These are phyloP conservation scores for Areca catechu DNA, from an alignment of 176 grass and related monocot species.

Conservation along the genomic window DNA sequence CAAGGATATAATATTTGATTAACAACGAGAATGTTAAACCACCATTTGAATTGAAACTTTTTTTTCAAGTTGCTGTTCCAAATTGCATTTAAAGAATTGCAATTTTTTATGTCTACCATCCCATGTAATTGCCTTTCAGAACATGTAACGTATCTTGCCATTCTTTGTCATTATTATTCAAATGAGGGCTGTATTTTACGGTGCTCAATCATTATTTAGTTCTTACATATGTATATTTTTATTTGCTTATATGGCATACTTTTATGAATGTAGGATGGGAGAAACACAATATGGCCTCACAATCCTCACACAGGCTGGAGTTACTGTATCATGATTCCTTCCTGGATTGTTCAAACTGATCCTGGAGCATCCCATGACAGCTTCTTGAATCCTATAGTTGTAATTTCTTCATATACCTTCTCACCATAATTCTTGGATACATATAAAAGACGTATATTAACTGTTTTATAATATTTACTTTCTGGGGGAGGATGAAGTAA, in stretches of 20 bases:
- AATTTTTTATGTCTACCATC: too few relatives aligned
- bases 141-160: too few relatives aligned
- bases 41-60: too few relatives aligned
- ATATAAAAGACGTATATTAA: not conserved
- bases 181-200: not conserved
- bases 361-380: conserved; percentile 52
- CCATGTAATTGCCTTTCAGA: too few relatives aligned
- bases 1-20: too few relatives aligned
- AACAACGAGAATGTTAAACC: too few relatives aligned
- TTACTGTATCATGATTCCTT: conserved; percentile 92
- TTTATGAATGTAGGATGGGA: conserved; percentile 58
- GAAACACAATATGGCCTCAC: conserved; percentile 90
- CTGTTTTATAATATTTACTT: too few relatives aligned
- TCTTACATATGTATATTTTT: conserved; percentile 2
- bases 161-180: too few relatives aligned
- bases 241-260: not conserved
- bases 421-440: conserved; percentile 1
- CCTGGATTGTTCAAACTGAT: conserved; percentile 80
- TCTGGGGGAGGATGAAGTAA: too few relatives aligned
- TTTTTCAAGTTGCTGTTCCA: too few relatives aligned
- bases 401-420: conserved; percentile 36
- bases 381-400: conserved; percentile 91
- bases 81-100: too few relatives aligned
- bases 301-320: conserved; percentile 93
- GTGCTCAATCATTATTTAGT: not conserved